Evolutionary conservation across 2,329 filamentous ascomycete species (phyloP).

Genomic region (Alternaria postmessia): DNA sequence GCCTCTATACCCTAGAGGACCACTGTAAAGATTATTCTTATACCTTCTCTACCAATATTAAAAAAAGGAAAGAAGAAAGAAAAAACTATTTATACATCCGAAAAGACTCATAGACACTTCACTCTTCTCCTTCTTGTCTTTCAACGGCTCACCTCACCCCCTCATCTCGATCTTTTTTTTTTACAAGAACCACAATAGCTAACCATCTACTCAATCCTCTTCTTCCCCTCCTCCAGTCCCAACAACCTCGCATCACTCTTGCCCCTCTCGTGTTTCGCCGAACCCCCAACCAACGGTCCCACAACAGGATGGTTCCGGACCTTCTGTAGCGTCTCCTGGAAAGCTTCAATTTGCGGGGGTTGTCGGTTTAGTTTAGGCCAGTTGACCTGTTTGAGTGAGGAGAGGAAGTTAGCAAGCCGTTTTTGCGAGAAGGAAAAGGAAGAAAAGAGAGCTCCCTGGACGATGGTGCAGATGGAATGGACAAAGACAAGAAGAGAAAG

Average conservation of each 20-base stretch:
- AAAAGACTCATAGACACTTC: too few species aligned
- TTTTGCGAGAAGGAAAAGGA: too few species aligned
- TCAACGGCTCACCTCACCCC: too few species aligned
- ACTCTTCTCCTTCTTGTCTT: neutral
- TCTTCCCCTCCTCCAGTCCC: slow-evolving; percentile 96
- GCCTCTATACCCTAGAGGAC: too few species aligned
- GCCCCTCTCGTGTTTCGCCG: slow-evolving; percentile 75
- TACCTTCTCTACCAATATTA: too few species aligned
- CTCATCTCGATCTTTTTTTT: too few species aligned
- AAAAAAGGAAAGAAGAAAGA: neutral
- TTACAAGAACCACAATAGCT: too few species aligned
- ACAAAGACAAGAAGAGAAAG: too few species aligned
- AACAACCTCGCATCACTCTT: slow-evolving; percentile 82
- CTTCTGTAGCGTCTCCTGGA: slow-evolving; percentile 83
- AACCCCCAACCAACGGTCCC: slow-evolving; percentile 69
- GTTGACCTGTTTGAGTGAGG: slow-evolving; percentile 72
- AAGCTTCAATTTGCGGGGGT: slow-evolving; percentile 85
- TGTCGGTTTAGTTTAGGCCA: slow-evolving; percentile 97
- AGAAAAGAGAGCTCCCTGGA: too few species aligned
- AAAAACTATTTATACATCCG: neutral
- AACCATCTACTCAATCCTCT: slow-evolving; percentile 80
- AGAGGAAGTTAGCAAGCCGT: too few species aligned
- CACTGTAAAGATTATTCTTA: too few species aligned
- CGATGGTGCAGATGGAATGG: neutral
- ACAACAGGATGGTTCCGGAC: slow-evolving; percentile 84